These are phyloP conservation scores for Ceratobasidium sp. DNA, from an alignment of 1,284 basidiomycete genomes.

Conservation along the genomic window DNA sequence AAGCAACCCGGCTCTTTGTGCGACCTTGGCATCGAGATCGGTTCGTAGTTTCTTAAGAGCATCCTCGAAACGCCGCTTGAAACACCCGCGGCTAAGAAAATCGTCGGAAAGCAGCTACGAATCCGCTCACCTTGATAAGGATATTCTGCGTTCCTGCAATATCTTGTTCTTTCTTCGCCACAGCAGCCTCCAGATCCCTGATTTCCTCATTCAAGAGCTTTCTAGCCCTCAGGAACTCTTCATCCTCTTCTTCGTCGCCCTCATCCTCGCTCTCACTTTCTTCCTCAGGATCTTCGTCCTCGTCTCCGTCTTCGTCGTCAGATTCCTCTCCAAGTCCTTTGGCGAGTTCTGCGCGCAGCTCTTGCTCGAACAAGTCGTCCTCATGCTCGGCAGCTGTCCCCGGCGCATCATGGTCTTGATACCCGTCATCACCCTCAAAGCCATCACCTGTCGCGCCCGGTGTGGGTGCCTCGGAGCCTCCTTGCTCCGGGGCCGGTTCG, in stretches of 20 bases:
- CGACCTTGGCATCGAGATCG: slow-evolving; percentile 89
- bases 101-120: not conserved
- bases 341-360: slow-evolving; percentile 32
- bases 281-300: slow-evolving; percentile 72
- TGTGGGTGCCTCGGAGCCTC: slow-evolving; percentile 70
- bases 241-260: slow-evolving; percentile 77
- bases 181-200: slow-evolving; percentile 87
- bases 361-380: slow-evolving; percentile 42
- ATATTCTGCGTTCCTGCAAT: slow-evolving; percentile 90
- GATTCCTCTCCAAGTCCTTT: slow-evolving; percentile 38
- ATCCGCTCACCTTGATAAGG: slow-evolving; percentile 76
- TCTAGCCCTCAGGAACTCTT: slow-evolving; percentile 74
- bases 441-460: slow-evolving; percentile 28
- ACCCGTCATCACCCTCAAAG: slow-evolving; percentile 35
- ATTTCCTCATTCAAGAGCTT: slow-evolving; percentile 91
- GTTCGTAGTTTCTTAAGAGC: slow-evolving; percentile 87
- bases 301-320: slow-evolving; percentile 59
- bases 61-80: slow-evolving; percentile 93
- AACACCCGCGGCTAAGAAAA: slow-evolving; percentile 21
- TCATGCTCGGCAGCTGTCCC: slow-evolving; percentile 31
- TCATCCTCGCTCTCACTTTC: slow-evolving; percentile 75
- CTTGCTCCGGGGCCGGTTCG: slow-evolving; percentile 68
- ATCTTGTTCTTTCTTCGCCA: slow-evolving; percentile 87
- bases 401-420: slow-evolving; percentile 33
- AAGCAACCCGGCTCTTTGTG: slow-evolving; percentile 67